These are phyloP conservation scores for Stipa capillata DNA, from an alignment of 176 grass and related monocot genomes.

Conservation along the genomic window DNA sequence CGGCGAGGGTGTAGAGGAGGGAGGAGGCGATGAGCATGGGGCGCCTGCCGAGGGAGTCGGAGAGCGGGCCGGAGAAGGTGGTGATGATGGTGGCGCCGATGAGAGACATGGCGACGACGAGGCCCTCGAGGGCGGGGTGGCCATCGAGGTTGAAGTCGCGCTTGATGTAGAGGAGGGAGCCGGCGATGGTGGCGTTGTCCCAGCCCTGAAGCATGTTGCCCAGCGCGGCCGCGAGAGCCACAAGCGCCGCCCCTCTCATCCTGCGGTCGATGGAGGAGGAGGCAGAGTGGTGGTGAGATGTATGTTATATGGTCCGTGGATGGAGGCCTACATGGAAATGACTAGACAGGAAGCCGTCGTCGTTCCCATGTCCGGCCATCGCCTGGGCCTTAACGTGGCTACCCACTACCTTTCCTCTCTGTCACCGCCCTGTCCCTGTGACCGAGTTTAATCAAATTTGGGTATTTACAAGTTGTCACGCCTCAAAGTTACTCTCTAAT, in stretches of 20 bases:
- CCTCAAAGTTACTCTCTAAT: too few relatives aligned
- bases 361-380: neutral
- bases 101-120: constrained; percentile 73
- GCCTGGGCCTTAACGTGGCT: neutral
- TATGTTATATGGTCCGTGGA: too few relatives aligned
- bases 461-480: too few relatives aligned
- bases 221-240: constrained; percentile 59
- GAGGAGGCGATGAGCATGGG: constrained; percentile 75
- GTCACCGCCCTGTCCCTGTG: too few relatives aligned
- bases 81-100: constrained; percentile 82
- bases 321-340: constrained; percentile 11
- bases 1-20: constrained; percentile 44
- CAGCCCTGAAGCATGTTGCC: constrained; percentile 87
- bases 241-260: constrained; percentile 66
- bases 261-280: neutral
- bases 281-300: neutral
- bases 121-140: constrained; percentile 61
- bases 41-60: constrained; percentile 55
- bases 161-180: constrained; percentile 74
- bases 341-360: neutral
- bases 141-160: constrained; percentile 57
- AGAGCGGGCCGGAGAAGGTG: constrained; percentile 81
- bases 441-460: too few relatives aligned
- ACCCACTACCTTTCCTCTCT: neutral
- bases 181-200: constrained; percentile 93